These are phyloP conservation scores for Fusarium dimerum DNA, from an alignment of 2,329 filamentous ascomycete species.

Conservation along the genomic window DNA sequence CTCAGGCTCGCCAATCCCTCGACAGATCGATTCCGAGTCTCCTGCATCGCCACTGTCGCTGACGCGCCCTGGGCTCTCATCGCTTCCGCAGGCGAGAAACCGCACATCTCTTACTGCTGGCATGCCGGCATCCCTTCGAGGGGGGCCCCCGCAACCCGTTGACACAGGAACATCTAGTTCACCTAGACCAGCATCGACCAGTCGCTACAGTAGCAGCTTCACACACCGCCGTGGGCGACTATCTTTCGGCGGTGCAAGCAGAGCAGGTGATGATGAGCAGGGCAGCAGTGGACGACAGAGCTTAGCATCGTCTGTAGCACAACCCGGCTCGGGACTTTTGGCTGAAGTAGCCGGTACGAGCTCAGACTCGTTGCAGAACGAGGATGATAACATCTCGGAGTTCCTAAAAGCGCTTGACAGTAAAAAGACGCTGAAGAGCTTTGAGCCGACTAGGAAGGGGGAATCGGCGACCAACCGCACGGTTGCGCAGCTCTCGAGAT, in stretches of 20 bases:
- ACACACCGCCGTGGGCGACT: constrained; percentile 78
- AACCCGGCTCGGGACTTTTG: constrained; percentile 78
- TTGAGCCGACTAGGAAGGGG: constrained; percentile 67
- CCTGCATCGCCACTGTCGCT: constrained; percentile 59
- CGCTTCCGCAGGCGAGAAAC: constrained; percentile 60
- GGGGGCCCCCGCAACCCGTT: constrained; percentile 61
- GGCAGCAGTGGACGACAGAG: constrained; percentile 80
- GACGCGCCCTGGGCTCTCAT: constrained; percentile 47
- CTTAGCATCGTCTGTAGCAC: constrained; percentile 66
- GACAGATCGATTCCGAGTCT: constrained; percentile 50
- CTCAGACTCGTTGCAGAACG: constrained; percentile 68
- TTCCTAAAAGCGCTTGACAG: constrained; percentile 88
- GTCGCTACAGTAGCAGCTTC: constrained; percentile 92
- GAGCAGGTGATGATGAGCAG: constrained; percentile 69
- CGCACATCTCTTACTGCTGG: constrained; percentile 73
- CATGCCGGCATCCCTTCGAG: constrained; percentile 72
- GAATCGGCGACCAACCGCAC: constrained; percentile 75
- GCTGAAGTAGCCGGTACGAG: constrained; percentile 68
- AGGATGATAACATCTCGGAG: constrained; percentile 91
- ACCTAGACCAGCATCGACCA: constrained; percentile 75
- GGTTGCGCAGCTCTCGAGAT: constrained; percentile 78
- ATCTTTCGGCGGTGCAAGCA: constrained; percentile 74
- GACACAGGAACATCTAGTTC: constrained; percentile 72
- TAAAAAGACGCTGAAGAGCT: constrained; percentile 81
- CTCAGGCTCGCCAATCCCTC: constrained; percentile 77